phyloP scores from a whole-genome alignment of 768 basidiomycete species.

The Boletus rufocinnamomeus region DNA sequence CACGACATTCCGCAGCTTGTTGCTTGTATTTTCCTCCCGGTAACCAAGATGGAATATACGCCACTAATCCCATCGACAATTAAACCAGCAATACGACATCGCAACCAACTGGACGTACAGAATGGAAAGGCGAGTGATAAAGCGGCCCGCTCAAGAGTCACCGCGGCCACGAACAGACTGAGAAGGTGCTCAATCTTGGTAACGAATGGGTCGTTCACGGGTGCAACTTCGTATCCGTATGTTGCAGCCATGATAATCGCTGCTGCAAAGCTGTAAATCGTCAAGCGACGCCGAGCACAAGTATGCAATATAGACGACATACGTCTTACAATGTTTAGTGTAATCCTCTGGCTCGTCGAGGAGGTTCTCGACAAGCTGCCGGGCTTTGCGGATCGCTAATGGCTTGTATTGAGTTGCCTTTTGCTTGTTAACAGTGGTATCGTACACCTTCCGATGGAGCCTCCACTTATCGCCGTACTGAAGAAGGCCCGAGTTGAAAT shows the following conservation, averaged over 20 bases:
- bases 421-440: constrained; percentile 23
- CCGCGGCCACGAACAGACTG: constrained; percentile 2
- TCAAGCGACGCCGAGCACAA: background rate
- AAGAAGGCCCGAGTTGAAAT: constrained; percentile 33
- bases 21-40: constrained; percentile 34
- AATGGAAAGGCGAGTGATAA: constrained; percentile 28
- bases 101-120: constrained; percentile 15
- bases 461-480: constrained; percentile 35
- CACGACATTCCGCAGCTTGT: constrained; percentile 18
- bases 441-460: constrained; percentile 33
- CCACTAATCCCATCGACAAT: constrained; percentile 13
- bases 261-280: constrained; percentile 20
- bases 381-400: constrained; percentile 20
- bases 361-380: constrained; percentile 26
- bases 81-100: background rate
- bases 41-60: constrained; percentile 36
- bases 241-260: constrained; percentile 25
- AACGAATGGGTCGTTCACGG: constrained; percentile 32
- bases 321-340: constrained; percentile 23
- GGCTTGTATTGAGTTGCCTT: constrained; percentile 13
- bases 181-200: constrained; percentile 15
- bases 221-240: constrained; percentile 31
- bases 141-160: constrained; percentile 27
- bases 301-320: constrained; percentile 14
- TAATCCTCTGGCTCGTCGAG: constrained; percentile 20